Conservation (phyloP, 2,329 filamentous ascomycete genomes). For the Leptosphaerulina australis region DNA sequence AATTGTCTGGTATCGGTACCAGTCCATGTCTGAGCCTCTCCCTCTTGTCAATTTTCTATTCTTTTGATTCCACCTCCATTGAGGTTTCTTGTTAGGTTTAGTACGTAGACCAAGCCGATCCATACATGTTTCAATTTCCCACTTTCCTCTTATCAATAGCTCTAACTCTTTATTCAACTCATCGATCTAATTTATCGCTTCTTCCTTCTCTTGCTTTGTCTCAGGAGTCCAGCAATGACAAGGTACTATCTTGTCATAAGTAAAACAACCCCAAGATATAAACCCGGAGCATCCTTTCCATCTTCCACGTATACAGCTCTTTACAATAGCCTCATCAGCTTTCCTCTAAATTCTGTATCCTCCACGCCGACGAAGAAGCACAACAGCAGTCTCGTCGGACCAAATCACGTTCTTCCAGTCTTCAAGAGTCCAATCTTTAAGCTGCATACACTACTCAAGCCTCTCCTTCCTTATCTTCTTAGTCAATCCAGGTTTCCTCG, state of each 20-base stretch:
- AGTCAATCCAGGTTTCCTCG: conserved; percentile 18
- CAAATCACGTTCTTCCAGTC: conserved; percentile 22
- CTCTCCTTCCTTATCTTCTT: conserved; percentile 9
- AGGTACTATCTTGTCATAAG: no score
- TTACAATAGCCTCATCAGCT: conserved; percentile 10
- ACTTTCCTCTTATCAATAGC: conserved; percentile 14
- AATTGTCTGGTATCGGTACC: conserved; percentile 9
- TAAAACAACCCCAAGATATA: no score
- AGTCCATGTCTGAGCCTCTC: conserved; percentile 14
- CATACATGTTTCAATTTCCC: conserved; percentile 15
- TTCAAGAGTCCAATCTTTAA: conserved; percentile 3
- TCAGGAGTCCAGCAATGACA: conserved; percentile 8
- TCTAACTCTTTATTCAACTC: conserved; percentile 14
- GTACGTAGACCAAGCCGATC: conserved; percentile 3
- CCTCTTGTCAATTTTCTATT: conserved; percentile 19
- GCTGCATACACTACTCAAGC: conserved; percentile 1
- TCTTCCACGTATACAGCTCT: conserved; percentile 13
- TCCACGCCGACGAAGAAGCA: conserved; percentile 4
- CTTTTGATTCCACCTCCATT: conserved; percentile 14
- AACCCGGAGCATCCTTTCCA: conserved; percentile 20
- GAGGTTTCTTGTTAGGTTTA: conserved; percentile 6
- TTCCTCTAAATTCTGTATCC: conserved; percentile 14
- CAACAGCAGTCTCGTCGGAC: conserved; percentile 14
- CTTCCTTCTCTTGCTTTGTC: conserved; percentile 7
- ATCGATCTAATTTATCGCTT: conserved; percentile 4